Evolutionary conservation across 1,284 basidiomycete genomes (phyloP), one percentile per base, ranked within the genome.

Genomic region (Fomes fomentarius): DNA sequence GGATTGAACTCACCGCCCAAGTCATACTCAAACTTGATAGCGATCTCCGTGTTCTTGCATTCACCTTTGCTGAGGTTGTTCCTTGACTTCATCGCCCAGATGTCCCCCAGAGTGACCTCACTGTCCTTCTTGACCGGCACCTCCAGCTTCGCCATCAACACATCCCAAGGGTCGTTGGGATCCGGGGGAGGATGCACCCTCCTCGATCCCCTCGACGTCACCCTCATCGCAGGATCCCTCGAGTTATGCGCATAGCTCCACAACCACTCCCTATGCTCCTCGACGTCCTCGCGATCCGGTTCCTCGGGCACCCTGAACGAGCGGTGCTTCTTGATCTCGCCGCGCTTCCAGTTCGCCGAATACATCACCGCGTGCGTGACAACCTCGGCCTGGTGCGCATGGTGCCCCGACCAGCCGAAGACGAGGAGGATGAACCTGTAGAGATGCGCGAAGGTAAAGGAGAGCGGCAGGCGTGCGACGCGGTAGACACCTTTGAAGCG

Each of bases 371-470:
- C 63, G 44, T 70, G 46, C 8, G 64, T 57, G 48, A 60, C 63
- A 6, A 72, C 67, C 25, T 66, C 56, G 12, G 64, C 61, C 1
- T 55, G 50, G 52, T 71, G 72, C 22, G 57, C 42, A 49, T 72
- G 72, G 4, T 59, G 41, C 25, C 69, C 62, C 42, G 60, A 63
- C 69, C 69, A 73, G 31, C 74, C 74, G 51, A 74, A 76, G 59
- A 72, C 64, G 63, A 71, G 70, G 30, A 69, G 64, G 44, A 70
- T 65, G 58, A 71, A 61, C 26, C 49, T 64, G 56, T 72, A 70
- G 40, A 76, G 66, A 56, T 72, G 68, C 50, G 69, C 65, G 53
- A 75, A 72, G 11, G 66, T 73, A 62, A 69, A 72, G 39, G 69
- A 67, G 42, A 67, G 58, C 4, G 70, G 71, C 24, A 75, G 60